Percentiles rank a stretch among this genome's conserved stretches.
Evolutionary conservation across 2,329 filamentous ascomycete species (phyloP).

Genomic region (Fusarium protoensiforme): DNA sequence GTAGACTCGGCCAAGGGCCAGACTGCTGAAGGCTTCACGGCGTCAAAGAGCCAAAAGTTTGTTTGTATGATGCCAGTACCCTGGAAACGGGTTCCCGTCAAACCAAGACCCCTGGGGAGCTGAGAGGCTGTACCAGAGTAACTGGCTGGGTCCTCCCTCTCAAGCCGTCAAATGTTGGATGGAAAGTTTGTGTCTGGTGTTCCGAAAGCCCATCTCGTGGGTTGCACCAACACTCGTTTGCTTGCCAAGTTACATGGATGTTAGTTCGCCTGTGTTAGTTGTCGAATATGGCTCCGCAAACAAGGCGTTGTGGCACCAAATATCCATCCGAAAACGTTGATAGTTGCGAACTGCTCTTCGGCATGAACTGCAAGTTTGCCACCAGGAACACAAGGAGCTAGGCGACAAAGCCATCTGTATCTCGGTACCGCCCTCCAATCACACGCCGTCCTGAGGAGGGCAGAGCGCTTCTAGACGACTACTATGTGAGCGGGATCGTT

Average conservation of each 20-base stretch:
- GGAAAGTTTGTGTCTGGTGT: slow-evolving; percentile 1
- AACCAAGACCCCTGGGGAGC: background rate
- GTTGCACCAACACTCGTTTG: background rate
- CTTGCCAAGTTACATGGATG: background rate
- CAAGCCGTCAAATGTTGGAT: background rate
- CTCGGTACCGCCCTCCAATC: background rate
- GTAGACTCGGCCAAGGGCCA: background rate
- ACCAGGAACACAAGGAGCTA: slow-evolving; percentile 2
- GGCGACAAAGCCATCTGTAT: background rate
- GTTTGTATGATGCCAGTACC: background rate
- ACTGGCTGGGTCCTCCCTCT: slow-evolving; percentile 2
- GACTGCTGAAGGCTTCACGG: slow-evolving; percentile 3
- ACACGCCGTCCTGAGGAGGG: background rate
- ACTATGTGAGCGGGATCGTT: background rate
- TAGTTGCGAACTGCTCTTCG: slow-evolving; percentile 15
- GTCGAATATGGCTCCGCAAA: slow-evolving; percentile 1
- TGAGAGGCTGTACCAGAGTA: background rate
- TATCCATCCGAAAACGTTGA: slow-evolving; percentile 11
- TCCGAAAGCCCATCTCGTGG: slow-evolving; percentile 1
- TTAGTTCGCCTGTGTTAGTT: background rate
- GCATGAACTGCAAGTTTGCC: slow-evolving; percentile 20
- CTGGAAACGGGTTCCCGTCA: slow-evolving; percentile 1
- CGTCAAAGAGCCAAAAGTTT: background rate
- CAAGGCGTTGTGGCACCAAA: slow-evolving; percentile 10
- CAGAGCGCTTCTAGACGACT: background rate